Evolutionary conservation across 495 filamentous ascomycete genomes (phyloP).

Genomic region (Aspergillus egyptiacus): DNA sequence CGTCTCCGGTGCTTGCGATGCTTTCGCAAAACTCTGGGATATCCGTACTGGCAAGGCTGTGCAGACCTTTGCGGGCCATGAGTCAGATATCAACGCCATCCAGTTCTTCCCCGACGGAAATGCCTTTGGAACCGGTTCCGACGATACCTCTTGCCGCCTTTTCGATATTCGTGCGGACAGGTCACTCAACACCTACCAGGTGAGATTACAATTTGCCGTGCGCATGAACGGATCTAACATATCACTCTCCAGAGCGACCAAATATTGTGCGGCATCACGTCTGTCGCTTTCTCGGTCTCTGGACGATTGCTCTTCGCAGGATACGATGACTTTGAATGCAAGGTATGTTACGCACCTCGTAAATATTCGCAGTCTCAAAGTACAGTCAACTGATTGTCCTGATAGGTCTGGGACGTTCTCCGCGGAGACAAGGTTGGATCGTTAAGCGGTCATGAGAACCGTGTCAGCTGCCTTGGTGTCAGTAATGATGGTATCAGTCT

Average conservation of each 20-base stretch:
- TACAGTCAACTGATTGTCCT: neutral
- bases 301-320: constrained; percentile 93
- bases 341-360: constrained; percentile 52
- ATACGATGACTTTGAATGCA: constrained; percentile 99
- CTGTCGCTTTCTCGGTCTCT: constrained; percentile 95
- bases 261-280: constrained; percentile 96
- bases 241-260: constrained; percentile 70
- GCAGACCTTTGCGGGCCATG: constrained; percentile 96
- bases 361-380: neutral
- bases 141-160: constrained; percentile 93
- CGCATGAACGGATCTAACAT: constrained; percentile 7
- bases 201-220: constrained; percentile 37
- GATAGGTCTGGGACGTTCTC: constrained; percentile 93
- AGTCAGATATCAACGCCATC: constrained; percentile 98
- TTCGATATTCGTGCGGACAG: constrained; percentile 97
- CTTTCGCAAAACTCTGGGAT: constrained; percentile 98
- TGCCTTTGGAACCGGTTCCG: constrained; percentile 96
- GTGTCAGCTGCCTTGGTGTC: constrained; percentile 95
- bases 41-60: constrained; percentile 97
- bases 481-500: constrained; percentile 98
- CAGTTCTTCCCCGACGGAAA: constrained; percentile 99
- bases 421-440: constrained; percentile 96
- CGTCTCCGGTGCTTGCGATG: constrained; percentile 96
- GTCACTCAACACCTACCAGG: constrained; percentile 93
- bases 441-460: constrained; percentile 94